A percentile compares a stretch with the other conserved stretches of the same genome.
Evolutionary conservation across 2,329 filamentous ascomycete genomes (phyloP).

Genomic region (Blastomyces gilchristii): DNA sequence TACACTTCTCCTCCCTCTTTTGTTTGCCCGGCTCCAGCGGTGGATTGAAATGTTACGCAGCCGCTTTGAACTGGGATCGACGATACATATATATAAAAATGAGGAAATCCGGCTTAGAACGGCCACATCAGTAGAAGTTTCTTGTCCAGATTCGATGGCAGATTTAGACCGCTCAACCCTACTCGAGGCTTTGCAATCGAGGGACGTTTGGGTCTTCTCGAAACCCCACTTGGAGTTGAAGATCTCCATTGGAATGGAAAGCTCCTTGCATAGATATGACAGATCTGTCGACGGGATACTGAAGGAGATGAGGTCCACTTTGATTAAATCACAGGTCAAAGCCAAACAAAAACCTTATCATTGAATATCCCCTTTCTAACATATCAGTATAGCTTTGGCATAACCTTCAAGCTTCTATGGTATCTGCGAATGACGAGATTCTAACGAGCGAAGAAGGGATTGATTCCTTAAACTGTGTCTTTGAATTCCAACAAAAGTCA

Average conservation of each 20-base stretch:
- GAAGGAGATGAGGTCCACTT: conserved; percentile 12
- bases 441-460: neutral
- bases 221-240: conserved; percentile 22
- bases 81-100: conserved; percentile 13
- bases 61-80: conserved; percentile 9
- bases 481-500: conserved; percentile 9
- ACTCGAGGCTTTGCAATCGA: conserved; percentile 8
- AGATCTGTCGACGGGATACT: conserved; percentile 15
- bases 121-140: conserved; percentile 16
- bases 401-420: neutral
- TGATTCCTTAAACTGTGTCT: conserved; percentile 1
- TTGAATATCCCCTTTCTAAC: neutral
- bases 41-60: conserved; percentile 4
- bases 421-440: neutral
- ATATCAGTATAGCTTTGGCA: neutral
- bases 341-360: conserved; percentile 18
- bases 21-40: neutral
- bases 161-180: conserved; percentile 1
- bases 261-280: neutral
- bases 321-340: conserved; percentile 9
- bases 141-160: neutral
- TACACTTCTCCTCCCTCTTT: neutral
- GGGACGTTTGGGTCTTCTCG: conserved; percentile 23
- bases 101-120: conserved; percentile 15
- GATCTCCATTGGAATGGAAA: conserved; percentile 17